Percentiles rank a stretch among this genome's conserved stretches.
Evolutionary conservation across 2,329 filamentous ascomycete species (phyloP).

Genomic region (Fusarium sacchari): DNA sequence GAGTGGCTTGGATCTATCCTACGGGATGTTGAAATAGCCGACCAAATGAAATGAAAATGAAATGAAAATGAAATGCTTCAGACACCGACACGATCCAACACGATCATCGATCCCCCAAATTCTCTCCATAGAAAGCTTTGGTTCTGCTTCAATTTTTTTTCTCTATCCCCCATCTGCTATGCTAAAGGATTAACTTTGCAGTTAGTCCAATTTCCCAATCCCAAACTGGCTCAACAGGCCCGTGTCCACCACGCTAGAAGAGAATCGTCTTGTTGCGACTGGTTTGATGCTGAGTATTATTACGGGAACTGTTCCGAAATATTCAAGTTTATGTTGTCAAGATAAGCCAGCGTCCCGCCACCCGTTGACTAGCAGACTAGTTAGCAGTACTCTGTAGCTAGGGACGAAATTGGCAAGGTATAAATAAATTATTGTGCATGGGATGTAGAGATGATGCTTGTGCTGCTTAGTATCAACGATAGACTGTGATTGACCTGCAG

Average conservation of each 20-base stretch:
- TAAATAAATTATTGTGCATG: neutral
- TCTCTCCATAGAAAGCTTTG: neutral
- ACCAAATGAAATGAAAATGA: too few relatives aligned
- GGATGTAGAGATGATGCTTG: neutral
- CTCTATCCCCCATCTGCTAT: neutral
- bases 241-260: conserved; percentile 13
- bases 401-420: neutral
- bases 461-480: neutral
- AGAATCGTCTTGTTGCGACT: neutral
- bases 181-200: conserved; percentile 8
- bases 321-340: conserved; percentile 7
- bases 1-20: too few relatives aligned
- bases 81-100: conserved; percentile 14
- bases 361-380: conserved; percentile 22
- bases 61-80: too few relatives aligned
- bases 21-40: too few relatives aligned
- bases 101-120: conserved; percentile 26
- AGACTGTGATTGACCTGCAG: conserved; percentile 4
- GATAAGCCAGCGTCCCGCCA: conserved; percentile 34
- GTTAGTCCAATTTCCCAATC: conserved; percentile 14
- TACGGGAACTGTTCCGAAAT: neutral
- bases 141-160: conserved; percentile 7
- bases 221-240: conserved; percentile 6
- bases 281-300: neutral
- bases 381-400: neutral